Evolutionary conservation across 441 rosid genomes (phyloP), one percentile per base, ranked within the genome.

Genomic region (Lepidium campestre): DNA sequence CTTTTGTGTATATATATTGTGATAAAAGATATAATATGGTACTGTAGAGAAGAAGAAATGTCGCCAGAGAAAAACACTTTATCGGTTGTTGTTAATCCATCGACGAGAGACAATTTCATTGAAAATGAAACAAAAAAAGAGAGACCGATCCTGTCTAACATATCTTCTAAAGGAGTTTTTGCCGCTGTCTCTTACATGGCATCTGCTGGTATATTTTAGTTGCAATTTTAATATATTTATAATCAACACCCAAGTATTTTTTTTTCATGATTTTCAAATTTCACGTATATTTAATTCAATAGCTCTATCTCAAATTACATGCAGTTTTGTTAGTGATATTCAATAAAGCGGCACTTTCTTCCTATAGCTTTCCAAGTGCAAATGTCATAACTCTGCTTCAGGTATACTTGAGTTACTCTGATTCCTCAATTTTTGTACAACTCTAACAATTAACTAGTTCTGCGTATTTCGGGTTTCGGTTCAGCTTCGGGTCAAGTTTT

Each of bases 291-390:
- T n/a, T n/a, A n/a, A n/a, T n/a, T n/a, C n/a, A n/a, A n/a, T n/a
- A n/a, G n/a, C n/a, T n/a, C n/a, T n/a, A n/a, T n/a, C n/a, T 27
- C 8, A 27, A 27, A 27, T 22, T 20, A 41, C 55, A 18, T 77
- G 79, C 87, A 91, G 97, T 91, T 64, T 86, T 89, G 46, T 82
- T 91, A 81, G 75, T 91, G 35, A 40, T 92, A 78, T 90, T 92
- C 82, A 92, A 90, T 74, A 92, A 92, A 81, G 96, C 96, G 36
- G 96, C 96, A n/a, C 89, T 92, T 65, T 92, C 98, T 69, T 90
- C 93, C 34, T 90, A 80, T 59, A 78, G 58, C 15, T 90, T 90
- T 75, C 93, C 91, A 13, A 75, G 80, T 71, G 93, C 83, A 58
- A 92, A 90, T 76, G 85, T 84, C 45, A 86, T 92, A 68, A 90